Evolutionary conservation across 306 rosid species (phyloP).

Genomic region (Aeschynomene evenia): DNA sequence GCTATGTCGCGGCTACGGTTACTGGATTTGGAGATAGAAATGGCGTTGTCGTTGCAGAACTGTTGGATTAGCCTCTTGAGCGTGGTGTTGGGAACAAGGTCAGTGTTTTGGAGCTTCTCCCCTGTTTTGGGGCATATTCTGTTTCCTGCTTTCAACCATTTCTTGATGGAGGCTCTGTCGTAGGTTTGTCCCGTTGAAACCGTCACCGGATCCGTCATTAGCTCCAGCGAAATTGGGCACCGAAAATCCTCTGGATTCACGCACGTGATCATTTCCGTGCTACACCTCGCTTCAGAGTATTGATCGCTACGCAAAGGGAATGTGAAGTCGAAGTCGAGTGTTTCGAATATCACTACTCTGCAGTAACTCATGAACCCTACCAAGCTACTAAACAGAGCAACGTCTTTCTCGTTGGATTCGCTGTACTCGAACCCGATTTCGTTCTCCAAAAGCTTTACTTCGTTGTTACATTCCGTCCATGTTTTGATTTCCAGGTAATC

Average conservation of each 20-base stretch:
- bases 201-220: constrained; percentile 86
- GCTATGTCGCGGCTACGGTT: constrained; percentile 37
- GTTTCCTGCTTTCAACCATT: constrained; percentile 81
- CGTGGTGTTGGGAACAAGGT: constrained; percentile 59
- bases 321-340: constrained; percentile 29
- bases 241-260: constrained; percentile 69
- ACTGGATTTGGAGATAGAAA: constrained; percentile 14
- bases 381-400: constrained; percentile 54
- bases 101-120: constrained; percentile 51
- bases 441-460: constrained; percentile 60
- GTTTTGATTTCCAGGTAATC: constrained; percentile 49
- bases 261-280: constrained; percentile 33
- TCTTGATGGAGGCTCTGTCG: constrained; percentile 69
- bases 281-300: constrained; percentile 28
- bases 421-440: constrained; percentile 36
- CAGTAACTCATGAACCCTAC: constrained; percentile 59
- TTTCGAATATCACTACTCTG: constrained; percentile 64
- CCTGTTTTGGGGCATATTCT: constrained; percentile 80
- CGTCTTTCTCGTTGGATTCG: constrained; percentile 36
- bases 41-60: constrained; percentile 48
- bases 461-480: constrained; percentile 62
- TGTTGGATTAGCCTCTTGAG: constrained; percentile 55
- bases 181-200: constrained; percentile 89
- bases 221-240: constrained; percentile 80
- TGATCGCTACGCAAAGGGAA: neutral